phyloP scores from a whole-genome alignment of 306 rosid species.

The Sicyos edulis region DNA sequence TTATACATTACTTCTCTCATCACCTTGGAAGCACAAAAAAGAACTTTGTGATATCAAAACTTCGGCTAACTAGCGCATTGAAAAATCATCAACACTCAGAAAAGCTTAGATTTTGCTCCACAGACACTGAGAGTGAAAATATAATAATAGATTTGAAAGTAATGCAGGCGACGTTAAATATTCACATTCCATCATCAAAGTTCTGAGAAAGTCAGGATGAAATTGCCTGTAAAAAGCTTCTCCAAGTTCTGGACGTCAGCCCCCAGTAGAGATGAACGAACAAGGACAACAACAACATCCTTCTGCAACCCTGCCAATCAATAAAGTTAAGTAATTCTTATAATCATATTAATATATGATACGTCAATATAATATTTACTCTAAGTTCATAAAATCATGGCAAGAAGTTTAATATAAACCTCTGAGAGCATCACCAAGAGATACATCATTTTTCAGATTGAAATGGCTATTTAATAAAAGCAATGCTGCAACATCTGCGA shows the following conservation, averaged over 20 bases:
- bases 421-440: constrained; percentile 46
- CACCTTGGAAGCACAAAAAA: not conserved
- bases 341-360: not conserved
- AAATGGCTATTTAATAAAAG: constrained; percentile 43
- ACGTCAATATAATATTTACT: constrained; percentile 9
- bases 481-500: constrained; percentile 67
- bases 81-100: not conserved
- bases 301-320: constrained; percentile 52
- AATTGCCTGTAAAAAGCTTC: constrained; percentile 52
- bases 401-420: constrained; percentile 37
- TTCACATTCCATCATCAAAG: constrained; percentile 10
- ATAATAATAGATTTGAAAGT: not conserved
- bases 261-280: constrained; percentile 47
- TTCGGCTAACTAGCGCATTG: not conserved
- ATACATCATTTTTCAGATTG: constrained; percentile 43
- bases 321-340: constrained; percentile 19
- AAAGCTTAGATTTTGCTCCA: not conserved
- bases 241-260: constrained; percentile 41
- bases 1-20: not conserved
- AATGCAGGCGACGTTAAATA: not conserved
- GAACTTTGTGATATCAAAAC: not conserved
- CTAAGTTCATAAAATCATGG: constrained; percentile 20
- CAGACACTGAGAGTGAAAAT: not conserved
- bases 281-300: constrained; percentile 54
- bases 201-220: constrained; percentile 19